Evolutionary conservation across 2,329 filamentous ascomycete species (phyloP), one percentile per base, ranked within the genome.

Genomic region (Xylaria sp.): DNA sequence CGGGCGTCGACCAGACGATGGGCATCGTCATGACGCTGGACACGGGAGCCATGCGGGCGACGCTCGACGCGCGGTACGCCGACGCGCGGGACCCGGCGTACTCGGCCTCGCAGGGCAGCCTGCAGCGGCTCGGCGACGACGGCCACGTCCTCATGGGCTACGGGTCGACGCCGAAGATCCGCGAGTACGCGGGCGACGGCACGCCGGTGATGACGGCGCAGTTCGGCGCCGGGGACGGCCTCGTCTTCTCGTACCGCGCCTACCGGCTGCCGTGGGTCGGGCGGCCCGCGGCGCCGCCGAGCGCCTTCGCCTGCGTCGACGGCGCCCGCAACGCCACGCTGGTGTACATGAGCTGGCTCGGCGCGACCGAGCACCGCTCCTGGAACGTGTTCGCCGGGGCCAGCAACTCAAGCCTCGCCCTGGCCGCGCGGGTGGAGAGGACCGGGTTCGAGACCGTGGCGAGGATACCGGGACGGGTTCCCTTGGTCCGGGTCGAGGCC

Each of bases 271-370:
- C 66, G 29, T 74, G 72, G 72, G 47, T 56, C n/a, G 63, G 63
- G 2, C 50, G 48, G 13, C 64, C 64, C 2, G 52, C 45, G 26
- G 52, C 52, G 2, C 34, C 46, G n/a, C 63, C 65, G 8, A 56
- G 42, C 18, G 62, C 44, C 11, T 48, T 62, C 17, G 63, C 62
- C 20, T 63, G 60, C 37, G 44, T 52, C 7, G 47, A 61, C 22
- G 48, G 54, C 13, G 50, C 51, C 1, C 44, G 19, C 24, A 59
- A 62, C 34, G 19, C 26, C 19, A 67, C 65, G 0, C 40, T 49
- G 17, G 52, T 72, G n/a, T 66, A 67, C 52, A 72, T 73, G 67
- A 73, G 71, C 62, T 72, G 71, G 71, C 71, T 70, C 42, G 70
- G 70, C 7, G 71, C 70, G 4, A 73, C 71, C 0, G 72, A 72